Conservation (phyloP, 2,329 filamentous ascomycete genomes). For the Talaromyces sp. region DNA sequence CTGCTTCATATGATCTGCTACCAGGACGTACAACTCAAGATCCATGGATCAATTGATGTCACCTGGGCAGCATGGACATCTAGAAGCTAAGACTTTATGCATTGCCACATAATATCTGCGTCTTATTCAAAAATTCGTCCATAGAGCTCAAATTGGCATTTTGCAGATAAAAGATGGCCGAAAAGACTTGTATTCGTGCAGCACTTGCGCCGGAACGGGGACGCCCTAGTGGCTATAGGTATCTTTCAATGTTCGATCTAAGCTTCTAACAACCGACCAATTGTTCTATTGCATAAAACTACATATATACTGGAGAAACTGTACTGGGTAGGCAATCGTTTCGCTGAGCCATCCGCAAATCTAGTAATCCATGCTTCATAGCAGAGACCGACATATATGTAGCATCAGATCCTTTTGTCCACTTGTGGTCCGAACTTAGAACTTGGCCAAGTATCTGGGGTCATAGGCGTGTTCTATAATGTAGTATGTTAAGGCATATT, state of each 20-base stretch:
- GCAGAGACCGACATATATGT: neutral
- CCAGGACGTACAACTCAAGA: too few species aligned
- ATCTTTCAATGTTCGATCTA: neutral
- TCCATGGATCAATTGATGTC: too few species aligned
- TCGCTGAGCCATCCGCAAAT: neutral
- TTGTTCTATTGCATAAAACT: neutral
- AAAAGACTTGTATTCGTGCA: too few species aligned
- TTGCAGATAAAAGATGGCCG: too few species aligned
- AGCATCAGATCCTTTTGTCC: neutral
- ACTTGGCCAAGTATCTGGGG: neutral
- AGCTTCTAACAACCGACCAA: neutral
- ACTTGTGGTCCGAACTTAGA: neutral
- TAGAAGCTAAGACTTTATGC: too few species aligned
- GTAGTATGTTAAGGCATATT: neutral
- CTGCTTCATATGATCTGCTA: too few species aligned
- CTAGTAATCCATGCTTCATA: neutral
- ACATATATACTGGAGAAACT: neutral
- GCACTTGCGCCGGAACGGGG: too few species aligned
- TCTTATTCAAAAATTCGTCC: too few species aligned
- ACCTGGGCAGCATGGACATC: too few species aligned
- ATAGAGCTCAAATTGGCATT: too few species aligned
- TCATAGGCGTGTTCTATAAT: neutral
- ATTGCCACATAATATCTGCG: too few species aligned
- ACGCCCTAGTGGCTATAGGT: neutral
- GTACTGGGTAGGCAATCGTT: neutral